Evolutionary conservation across 2,329 filamentous ascomycete genomes (phyloP).

Genomic region (Thelonectria blattea): DNA sequence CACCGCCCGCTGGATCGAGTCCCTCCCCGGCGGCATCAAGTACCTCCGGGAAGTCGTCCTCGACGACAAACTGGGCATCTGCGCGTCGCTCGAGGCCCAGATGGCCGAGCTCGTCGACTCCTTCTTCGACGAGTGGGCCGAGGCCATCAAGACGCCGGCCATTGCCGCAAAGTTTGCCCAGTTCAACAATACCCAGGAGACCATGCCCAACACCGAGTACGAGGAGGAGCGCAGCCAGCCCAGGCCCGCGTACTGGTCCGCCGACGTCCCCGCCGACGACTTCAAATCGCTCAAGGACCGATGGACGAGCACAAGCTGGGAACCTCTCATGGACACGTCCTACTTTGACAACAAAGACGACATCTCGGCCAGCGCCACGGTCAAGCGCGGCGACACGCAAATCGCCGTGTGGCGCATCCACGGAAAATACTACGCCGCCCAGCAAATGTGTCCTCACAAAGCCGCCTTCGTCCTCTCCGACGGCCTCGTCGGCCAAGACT

Average conservation of each 20-base stretch:
- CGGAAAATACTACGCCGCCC: slow-evolving; percentile 81
- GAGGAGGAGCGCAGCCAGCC: slow-evolving; percentile 75
- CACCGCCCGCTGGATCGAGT: slow-evolving; percentile 87
- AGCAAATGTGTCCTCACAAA: slow-evolving; percentile 96
- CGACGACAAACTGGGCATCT: slow-evolving; percentile 85
- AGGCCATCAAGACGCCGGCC: slow-evolving; percentile 73
- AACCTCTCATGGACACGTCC: slow-evolving; percentile 74
- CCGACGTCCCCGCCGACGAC: slow-evolving; percentile 69
- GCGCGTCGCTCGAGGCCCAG: slow-evolving; percentile 81
- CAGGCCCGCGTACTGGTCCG: slow-evolving; percentile 79
- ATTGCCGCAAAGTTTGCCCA: slow-evolving; percentile 76
- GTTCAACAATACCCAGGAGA: slow-evolving; percentile 84
- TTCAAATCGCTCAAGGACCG: slow-evolving; percentile 69
- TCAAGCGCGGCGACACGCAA: slow-evolving; percentile 90
- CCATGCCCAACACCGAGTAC: slow-evolving; percentile 70
- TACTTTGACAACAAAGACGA: slow-evolving; percentile 73
- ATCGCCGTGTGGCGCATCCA: slow-evolving; percentile 84
- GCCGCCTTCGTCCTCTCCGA: slow-evolving; percentile 89
- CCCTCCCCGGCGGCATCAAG: slow-evolving; percentile 79
- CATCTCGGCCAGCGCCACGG: slow-evolving; percentile 74
- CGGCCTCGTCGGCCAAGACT: slow-evolving; percentile 78
- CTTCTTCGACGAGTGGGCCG: slow-evolving; percentile 93
- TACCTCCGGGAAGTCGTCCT: slow-evolving; percentile 85
- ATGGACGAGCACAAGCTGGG: slow-evolving; percentile 73
- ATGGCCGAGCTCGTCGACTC: slow-evolving; percentile 85